Conservation (phyloP, 768 basidiomycete genomes). For the Naganishia onofrii region DNA sequence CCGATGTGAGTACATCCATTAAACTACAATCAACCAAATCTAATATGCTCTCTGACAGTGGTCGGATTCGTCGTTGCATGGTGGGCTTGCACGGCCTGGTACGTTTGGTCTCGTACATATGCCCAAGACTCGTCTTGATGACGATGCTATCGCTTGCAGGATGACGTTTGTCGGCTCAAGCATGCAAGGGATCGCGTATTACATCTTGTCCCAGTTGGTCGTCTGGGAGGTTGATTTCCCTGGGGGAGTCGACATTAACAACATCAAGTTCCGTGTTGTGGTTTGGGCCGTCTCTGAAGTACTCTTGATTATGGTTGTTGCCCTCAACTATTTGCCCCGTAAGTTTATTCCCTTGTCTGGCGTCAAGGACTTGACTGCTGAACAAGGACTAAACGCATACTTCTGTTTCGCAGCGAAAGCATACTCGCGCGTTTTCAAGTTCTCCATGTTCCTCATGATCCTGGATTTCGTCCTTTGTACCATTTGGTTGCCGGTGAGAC, state of each 20-base stretch:
- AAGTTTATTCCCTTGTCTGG: conserved; percentile 46
- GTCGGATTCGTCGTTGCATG: conserved; percentile 58
- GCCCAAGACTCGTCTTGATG: not conserved
- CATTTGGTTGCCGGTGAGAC: conserved; percentile 71
- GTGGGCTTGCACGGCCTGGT: conserved; percentile 92
- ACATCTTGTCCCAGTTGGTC: conserved; percentile 75
- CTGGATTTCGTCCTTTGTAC: conserved; percentile 82
- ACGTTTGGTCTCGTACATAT: not conserved
- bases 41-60: not conserved
- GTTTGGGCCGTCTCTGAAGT: conserved; percentile 64
- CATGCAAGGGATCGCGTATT: conserved; percentile 77
- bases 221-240: conserved; percentile 81
- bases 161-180: conserved; percentile 6
- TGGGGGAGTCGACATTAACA: conserved; percentile 67
- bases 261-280: conserved; percentile 74
- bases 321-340: conserved; percentile 82
- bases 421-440: conserved; percentile 74
- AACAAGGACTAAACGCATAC: not conserved
- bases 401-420: conserved; percentile 39
- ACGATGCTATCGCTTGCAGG: conserved; percentile 7
- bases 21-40: no score
- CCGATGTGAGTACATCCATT: conserved; percentile 59
- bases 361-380: not conserved
- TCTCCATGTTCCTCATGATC: conserved; percentile 71
- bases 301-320: conserved; percentile 67